Base-by-base conservation (phyloP, 306 rosid species). In the Cucurbita ficifolia region DNA sequence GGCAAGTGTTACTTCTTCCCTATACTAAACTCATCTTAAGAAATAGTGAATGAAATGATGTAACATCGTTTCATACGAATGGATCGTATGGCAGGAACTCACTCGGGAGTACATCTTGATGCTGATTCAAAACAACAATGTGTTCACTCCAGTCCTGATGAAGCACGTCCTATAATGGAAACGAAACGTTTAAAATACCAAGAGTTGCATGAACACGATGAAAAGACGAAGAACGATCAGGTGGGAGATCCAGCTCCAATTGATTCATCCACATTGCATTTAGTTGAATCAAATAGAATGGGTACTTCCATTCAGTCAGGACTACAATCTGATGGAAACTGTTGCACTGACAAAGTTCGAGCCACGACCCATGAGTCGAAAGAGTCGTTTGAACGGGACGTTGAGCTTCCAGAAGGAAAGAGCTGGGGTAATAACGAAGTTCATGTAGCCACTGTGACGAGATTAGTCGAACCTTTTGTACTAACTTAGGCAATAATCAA, bases 381-480 rank as follows among this genome's bases (percentile, higher is more conserved):
- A 22, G 42, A 68, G 22, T 21, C 8, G 13, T 45, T 7, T 8
- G 42, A 68, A 46, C 6, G 12, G 83, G 80, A 67, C 76, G 45
- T 29, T 49, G 29, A 49, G 73, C 49, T 35, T 16, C 45, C 68
- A 0, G 83, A 78, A 57, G 77, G 56, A 78, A 78, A 75, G 53
- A 68, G 70, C 38, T 11, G 38, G 43, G 38, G n/a, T n/a, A n/a
- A 52, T 3, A 18, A 59, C 33, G 57, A 54, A 43, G 72, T 52
- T 14, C 65, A 39, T 2, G 10, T 36, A 8, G 57, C 5, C 72
- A 29, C 60, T n/a, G 42, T 18, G 74, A 61, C 74, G 74, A 48
- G 82, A 80, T 70, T 78, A 36, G 65, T 75, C 10, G 74, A 74
- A 70, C 69, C 77, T 67, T 57, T 61, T 55, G 73, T 68, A 46